Conservation (phyloP, 345 rosid genomes). For the Combretum micranthum region DNA sequence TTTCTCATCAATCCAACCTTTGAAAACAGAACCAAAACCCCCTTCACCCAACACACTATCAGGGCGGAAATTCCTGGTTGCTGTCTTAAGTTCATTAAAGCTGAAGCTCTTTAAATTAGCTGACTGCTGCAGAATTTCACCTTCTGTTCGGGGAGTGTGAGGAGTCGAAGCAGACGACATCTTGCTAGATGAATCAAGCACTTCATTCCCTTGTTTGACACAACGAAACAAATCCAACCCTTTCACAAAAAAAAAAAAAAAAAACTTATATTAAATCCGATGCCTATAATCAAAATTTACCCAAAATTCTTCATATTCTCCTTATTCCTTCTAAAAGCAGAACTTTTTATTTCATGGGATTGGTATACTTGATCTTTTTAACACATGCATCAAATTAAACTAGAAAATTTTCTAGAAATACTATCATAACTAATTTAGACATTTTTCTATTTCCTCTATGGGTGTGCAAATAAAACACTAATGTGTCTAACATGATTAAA, state of each 20-base stretch:
- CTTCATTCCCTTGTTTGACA: conserved; percentile 30
- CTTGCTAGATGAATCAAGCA: conserved; percentile 37
- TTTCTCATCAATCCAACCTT: conserved; percentile 74
- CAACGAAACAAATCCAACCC: conserved; percentile 30
- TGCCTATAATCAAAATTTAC: no score
- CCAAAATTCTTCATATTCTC: no score
- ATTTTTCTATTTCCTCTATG: no score
- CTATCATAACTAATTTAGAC: no score
- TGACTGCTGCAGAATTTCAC: conserved; percentile 55
- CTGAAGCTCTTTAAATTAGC: conserved; percentile 55
- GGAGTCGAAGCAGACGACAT: conserved; percentile 26
- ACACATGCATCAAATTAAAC: no score
- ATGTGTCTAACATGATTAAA: no score
- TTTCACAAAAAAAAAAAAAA: not conserved
- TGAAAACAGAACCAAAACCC: conserved; percentile 85
- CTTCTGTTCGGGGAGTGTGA: conserved; percentile 57
- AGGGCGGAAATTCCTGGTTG: conserved; percentile 72
- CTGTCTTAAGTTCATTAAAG: conserved; percentile 49
- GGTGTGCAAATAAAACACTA: no score
- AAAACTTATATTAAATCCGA: no score
- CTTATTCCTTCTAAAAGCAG: no score
- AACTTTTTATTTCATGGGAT: no score
- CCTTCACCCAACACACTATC: conserved; percentile 87
- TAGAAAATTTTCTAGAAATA: no score
- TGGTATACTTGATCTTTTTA: no score